Base-by-base conservation (phyloP, 176 grass and related monocot species). In the Carex littledalei region DNA sequence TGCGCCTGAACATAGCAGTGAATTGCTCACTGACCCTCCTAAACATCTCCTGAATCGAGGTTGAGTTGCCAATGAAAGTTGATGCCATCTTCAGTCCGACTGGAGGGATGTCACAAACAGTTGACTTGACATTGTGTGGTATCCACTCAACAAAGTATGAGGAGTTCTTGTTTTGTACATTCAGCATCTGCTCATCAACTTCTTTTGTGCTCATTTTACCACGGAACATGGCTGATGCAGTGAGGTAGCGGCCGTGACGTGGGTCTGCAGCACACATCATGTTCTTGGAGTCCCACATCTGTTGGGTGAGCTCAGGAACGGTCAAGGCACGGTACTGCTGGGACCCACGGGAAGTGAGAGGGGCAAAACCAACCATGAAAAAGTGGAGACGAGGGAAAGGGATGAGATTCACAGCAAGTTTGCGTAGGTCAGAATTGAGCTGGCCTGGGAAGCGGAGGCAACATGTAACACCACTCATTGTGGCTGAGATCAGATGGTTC, bases 231-330 rank as follows among this genome's bases (percentile, higher is more conserved):
- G 94, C 94, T 3, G 91, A 93, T 0, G 94, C 94, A 0, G 94
- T 96, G 3, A 96, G 91, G 89, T 96, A 96, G 16, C 94, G 91
- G 0, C 94, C 94, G 61, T 97, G 94, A 12, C 94, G 89, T 0
- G 91, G 94, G 84, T 97, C 93, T 13, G 93, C 93, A 7, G 93
- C 93, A 0, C 93, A 94, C 93, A 94, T 94, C 93, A 97, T 97
- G 88, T 97, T 97, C 87, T 97, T 97, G 11, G 94, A 74, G 64
- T 97, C 94, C 94, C 94, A 97, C 94, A 97, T 97, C 82, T 97
- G 94, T 89, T 97, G 94, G 3, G 94, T 97, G 0, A 94, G 88
- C 82, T 97, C 94, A 0, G 94, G 94, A 0, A 97, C 91, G 0
- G 94, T 97, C 1, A 97, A 88, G 5, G 94, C 89, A 53, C 94